Conservation (phyloP, 257 asterid genomes). For the Primulina eburnea region DNA sequence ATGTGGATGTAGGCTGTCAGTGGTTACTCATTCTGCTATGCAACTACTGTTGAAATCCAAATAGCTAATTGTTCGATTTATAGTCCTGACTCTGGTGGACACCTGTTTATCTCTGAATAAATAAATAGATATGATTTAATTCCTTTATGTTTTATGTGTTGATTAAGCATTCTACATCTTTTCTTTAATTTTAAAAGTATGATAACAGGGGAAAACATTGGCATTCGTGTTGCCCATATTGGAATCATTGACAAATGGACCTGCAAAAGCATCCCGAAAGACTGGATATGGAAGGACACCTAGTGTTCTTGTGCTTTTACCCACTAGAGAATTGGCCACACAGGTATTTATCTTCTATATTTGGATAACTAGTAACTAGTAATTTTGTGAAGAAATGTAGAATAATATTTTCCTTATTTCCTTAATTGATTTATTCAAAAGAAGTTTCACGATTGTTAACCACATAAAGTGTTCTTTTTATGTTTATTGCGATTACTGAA, state of each 20-base stretch:
- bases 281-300: constrained; percentile 84
- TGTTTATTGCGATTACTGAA: background rate
- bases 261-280: constrained; percentile 46
- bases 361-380: background rate
- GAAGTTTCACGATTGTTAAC: background rate
- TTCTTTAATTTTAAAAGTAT: background rate
- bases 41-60: no score
- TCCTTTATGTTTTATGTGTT: background rate
- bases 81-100: background rate
- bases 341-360: constrained; percentile 57
- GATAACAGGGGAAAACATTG: constrained; percentile 82
- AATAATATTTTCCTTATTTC: background rate
- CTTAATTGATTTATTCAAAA: background rate
- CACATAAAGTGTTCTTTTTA: background rate
- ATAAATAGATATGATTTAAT: background rate
- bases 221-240: constrained; percentile 90
- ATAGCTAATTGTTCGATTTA: background rate
- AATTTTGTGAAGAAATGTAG: background rate
- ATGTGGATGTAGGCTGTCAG: background rate
- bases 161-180: background rate
- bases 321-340: constrained; percentile 91
- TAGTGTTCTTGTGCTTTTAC: constrained; percentile 85
- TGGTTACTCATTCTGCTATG: background rate
- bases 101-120: no score
- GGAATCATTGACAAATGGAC: constrained; percentile 83